Evolutionary conservation across 2,329 filamentous ascomycete genomes (phyloP).

Genomic region (Trichoderma breve): DNA sequence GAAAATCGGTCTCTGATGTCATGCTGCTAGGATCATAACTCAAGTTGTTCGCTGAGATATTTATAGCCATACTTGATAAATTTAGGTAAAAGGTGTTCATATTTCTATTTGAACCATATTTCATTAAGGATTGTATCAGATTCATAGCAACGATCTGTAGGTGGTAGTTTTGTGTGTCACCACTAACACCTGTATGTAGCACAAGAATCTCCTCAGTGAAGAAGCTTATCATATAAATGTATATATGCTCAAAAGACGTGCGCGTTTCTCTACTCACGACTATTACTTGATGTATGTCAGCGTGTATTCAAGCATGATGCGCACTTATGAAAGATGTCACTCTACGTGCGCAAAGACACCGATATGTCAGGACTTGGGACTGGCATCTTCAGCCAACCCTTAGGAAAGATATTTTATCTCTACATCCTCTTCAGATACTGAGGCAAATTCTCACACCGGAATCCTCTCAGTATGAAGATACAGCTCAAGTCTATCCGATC

Average conservation of each 20-base stretch:
- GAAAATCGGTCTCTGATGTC: not conserved
- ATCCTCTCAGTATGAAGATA: not conserved
- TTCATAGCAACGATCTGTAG: not conserved
- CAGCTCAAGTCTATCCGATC: not conserved
- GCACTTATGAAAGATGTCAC: not conserved
- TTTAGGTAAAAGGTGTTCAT: not conserved
- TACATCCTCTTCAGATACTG: not conserved
- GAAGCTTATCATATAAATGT: no score
- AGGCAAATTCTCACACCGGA: not conserved
- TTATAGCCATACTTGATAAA: not conserved
- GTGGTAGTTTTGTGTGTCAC: no score
- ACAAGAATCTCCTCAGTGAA: no score
- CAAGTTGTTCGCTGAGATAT: not conserved
- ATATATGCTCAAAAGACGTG: no score
- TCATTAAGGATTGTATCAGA: not conserved
- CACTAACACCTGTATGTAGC: no score
- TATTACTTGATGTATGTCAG: no score
- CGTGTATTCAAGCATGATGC: no score
- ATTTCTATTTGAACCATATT: not conserved
- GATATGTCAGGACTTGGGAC: not conserved
- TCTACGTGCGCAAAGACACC: not conserved
- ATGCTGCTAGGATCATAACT: not conserved
- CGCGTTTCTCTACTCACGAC: no score
- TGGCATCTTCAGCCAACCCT: not conserved
- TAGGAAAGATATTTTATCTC: not conserved